Conservation (phyloP, 2,329 filamentous ascomycete genomes). For the Aspergillus aculeatinus region DNA sequence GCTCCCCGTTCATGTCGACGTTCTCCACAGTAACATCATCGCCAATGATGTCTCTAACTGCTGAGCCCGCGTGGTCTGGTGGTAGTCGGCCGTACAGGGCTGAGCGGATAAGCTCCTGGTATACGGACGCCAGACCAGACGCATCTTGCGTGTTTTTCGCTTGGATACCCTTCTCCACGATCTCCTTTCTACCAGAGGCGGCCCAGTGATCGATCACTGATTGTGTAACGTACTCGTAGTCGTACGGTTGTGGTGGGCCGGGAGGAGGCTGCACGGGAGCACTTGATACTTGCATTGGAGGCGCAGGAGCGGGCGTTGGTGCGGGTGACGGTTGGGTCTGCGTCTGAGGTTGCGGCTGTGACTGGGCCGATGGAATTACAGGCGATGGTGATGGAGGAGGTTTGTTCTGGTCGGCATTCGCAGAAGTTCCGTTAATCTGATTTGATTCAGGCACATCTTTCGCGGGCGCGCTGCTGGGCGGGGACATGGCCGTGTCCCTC, state of each 20-base stretch:
- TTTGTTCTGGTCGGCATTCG: conserved; percentile 17
- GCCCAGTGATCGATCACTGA: conserved; percentile 67
- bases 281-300: conserved; percentile 10
- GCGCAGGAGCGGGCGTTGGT: conserved; percentile 13
- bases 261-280: conserved; percentile 19
- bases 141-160: conserved; percentile 68
- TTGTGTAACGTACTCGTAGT: conserved; percentile 74
- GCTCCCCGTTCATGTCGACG: conserved; percentile 46
- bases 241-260: conserved; percentile 51
- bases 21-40: conserved; percentile 52
- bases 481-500: conserved; percentile 33
- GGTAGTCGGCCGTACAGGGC: conserved; percentile 68
- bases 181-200: conserved; percentile 62
- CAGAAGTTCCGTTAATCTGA: conserved; percentile 30
- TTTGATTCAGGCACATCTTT: conserved; percentile 30
- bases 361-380: conserved; percentile 9
- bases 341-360: conserved; percentile 21
- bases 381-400: conserved; percentile 24
- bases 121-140: conserved; percentile 67
- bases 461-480: conserved; percentile 28
- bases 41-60: conserved; percentile 72
- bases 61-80: conserved; percentile 66
- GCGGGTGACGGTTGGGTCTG: conserved; percentile 19
- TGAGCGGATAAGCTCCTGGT: conserved; percentile 81
- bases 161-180: conserved; percentile 65